A percentile compares a stretch with the other conserved stretches of the same genome.
phyloP scores from a whole-genome alignment of 257 asterid species.

The Ilex aquifolium region DNA sequence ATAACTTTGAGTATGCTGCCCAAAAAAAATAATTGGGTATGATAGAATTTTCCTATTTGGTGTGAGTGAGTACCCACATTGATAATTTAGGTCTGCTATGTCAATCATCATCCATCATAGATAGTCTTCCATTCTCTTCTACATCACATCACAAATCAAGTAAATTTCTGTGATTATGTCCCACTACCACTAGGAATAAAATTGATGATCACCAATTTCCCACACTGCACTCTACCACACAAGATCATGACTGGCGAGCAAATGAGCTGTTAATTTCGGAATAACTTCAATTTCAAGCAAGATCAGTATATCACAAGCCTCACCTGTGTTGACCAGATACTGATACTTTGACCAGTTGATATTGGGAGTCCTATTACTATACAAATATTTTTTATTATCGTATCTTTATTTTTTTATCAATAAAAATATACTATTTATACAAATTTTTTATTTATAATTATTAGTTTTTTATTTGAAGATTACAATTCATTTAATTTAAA shows the following conservation, averaged over 20 bases:
- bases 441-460: too few relatives aligned
- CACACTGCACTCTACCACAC: not conserved
- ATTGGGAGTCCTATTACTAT: too few relatives aligned
- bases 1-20: too few relatives aligned
- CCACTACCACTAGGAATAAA: not conserved
- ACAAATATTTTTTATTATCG: too few relatives aligned
- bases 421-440: too few relatives aligned
- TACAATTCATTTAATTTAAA: too few relatives aligned
- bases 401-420: too few relatives aligned
- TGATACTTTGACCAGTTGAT: constrained; percentile 20
- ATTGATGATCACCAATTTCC: not conserved
- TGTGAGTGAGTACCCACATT: not conserved
- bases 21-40: too few relatives aligned
- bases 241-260: not conserved
- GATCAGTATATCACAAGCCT: constrained; percentile 37
- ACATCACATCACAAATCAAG: not conserved
- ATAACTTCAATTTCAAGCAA: constrained; percentile 32
- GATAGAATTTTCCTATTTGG: too few relatives aligned
- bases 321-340: constrained; percentile 22
- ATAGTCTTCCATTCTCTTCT: not conserved
- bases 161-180: not conserved
- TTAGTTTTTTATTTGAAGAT: too few relatives aligned
- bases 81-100: not conserved
- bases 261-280: constrained; percentile 14
- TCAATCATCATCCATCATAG: not conserved